A percentile compares a stretch with the other conserved stretches of the same genome.
Evolutionary conservation across 345 rosid species (phyloP).

Genomic region (Rhizophora mangle): DNA sequence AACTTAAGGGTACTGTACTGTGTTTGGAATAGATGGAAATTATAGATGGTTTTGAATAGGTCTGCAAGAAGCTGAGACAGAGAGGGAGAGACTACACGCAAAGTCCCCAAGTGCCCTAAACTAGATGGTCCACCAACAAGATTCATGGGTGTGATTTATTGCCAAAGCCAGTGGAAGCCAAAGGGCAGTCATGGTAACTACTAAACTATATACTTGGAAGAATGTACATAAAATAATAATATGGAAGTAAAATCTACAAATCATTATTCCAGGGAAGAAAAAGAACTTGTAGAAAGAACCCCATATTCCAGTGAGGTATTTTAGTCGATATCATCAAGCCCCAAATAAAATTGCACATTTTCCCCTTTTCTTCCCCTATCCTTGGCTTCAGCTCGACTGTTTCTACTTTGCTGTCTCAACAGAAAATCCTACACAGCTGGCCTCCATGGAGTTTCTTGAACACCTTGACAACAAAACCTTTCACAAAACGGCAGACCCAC

Average conservation of each 20-base stretch:
- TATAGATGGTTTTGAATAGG: no score
- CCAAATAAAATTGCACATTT: background rate
- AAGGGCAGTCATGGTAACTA: constrained; percentile 18
- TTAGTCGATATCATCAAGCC: constrained; percentile 20
- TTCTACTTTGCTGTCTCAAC: background rate
- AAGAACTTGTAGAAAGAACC: background rate
- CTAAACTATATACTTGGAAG: constrained; percentile 2
- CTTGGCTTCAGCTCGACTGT: background rate
- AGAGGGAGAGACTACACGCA: constrained; percentile 4
- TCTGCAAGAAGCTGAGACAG: background rate
- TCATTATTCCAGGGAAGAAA: constrained; percentile 25
- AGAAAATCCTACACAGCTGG: background rate
- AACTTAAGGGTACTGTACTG: background rate
- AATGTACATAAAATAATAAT: constrained; percentile 24
- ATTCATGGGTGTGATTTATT: constrained; percentile 15
- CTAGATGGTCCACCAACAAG: constrained; percentile 19
- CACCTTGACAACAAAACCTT: background rate
- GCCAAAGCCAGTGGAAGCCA: constrained; percentile 9
- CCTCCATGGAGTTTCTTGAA: background rate
- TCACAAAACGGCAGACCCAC: no score
- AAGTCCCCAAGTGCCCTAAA: constrained; percentile 14
- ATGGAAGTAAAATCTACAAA: constrained; percentile 5
- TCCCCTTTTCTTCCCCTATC: background rate
- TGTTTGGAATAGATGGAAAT: constrained; percentile 11
- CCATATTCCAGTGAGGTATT: background rate